Evolutionary conservation across 2,329 filamentous ascomycete genomes (phyloP), one percentile per base, ranked within the genome.

Genomic region (Hirsutella minnesotensis): DNA sequence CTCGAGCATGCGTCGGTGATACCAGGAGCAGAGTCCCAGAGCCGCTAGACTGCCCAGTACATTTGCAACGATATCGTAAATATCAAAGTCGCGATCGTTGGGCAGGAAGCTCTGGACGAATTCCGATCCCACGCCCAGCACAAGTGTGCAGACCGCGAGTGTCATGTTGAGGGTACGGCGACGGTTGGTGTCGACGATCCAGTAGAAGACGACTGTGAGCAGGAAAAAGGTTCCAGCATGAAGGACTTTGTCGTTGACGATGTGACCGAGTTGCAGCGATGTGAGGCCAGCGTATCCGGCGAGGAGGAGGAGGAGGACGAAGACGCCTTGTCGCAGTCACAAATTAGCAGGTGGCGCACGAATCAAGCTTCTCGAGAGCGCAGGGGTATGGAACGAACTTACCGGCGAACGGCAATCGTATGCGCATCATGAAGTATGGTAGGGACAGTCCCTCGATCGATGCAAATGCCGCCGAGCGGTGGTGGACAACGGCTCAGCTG

Each of bases 1-100:
- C 62, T 96, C 90, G 33, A 96, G 69, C 88, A 96, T 96, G 46
- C 92, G 82, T 57, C 85, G 83, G 65, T 98, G 92, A 60, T 98
- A 98, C 84, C 86, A 90, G 44, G 79, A 81, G 59, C 86, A 94
- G 18, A 94, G 60, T 0, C 72, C 81, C 18, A 95, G 59, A 0
- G 77, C 88, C 1, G 71, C 67, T 13, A 84, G 63, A 49, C 84
- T 90, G 35, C 92, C 92, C 34, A 86, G 66, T 1, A 95, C 64
- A 60, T 98, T 98, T 56, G 89, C 88, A 42, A 87, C 69, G 47
- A 98, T 86, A 59, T 96, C 87, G 56, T 82, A 86, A 39, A 83
- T 66, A 56, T 98, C 92, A 51, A 81, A 80, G 15, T 70, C 62
- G 47, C 82, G 78, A 44, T 73, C 79, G 60, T 85, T 87, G 16